phyloP scores from a whole-genome alignment of 1,139 yeast species.

The Saccharomyces hybrid region DNA sequence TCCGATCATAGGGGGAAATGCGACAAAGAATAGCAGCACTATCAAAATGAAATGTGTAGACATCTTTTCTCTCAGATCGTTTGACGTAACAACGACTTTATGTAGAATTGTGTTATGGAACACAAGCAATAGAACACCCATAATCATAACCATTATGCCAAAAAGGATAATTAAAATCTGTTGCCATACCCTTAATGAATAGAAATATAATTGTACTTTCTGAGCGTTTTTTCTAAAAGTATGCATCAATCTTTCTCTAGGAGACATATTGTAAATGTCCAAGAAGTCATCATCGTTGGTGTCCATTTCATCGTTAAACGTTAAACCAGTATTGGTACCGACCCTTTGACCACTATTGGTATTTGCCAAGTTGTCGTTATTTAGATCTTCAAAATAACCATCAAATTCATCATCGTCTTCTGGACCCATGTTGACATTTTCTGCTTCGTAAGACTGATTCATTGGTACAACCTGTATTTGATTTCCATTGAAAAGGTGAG shows the following conservation, averaged over 20 bases:
- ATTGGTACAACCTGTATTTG: neutral
- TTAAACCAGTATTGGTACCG: neutral
- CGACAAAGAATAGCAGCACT: constrained; percentile 40
- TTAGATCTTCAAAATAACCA: constrained; percentile 8
- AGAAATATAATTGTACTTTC: constrained; percentile 15
- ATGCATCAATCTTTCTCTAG: constrained; percentile 27
- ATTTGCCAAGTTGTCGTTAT: constrained; percentile 7
- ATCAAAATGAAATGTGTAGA: constrained; percentile 53
- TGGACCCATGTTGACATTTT: neutral
- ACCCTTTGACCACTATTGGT: constrained; percentile 1
- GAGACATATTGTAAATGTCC: constrained; percentile 28
- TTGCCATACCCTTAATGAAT: constrained; percentile 23
- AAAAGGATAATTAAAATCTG: constrained; percentile 12
- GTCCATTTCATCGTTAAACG: constrained; percentile 11
- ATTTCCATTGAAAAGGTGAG: constrained; percentile 1
- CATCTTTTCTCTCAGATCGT: constrained; percentile 34
- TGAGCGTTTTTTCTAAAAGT: constrained; percentile 14
- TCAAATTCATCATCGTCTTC: constrained; percentile 9
- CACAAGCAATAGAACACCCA: constrained; percentile 36
- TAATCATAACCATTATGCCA: constrained; percentile 17
- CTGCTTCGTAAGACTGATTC: neutral
- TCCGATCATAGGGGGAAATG: constrained; percentile 87
- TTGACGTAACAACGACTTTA: constrained; percentile 36
- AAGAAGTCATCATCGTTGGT: constrained; percentile 26
- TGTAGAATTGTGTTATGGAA: constrained; percentile 45